Evolutionary conservation across 768 basidiomycete genomes (phyloP).

Genomic region (Hortiboletus flavorubellus): DNA sequence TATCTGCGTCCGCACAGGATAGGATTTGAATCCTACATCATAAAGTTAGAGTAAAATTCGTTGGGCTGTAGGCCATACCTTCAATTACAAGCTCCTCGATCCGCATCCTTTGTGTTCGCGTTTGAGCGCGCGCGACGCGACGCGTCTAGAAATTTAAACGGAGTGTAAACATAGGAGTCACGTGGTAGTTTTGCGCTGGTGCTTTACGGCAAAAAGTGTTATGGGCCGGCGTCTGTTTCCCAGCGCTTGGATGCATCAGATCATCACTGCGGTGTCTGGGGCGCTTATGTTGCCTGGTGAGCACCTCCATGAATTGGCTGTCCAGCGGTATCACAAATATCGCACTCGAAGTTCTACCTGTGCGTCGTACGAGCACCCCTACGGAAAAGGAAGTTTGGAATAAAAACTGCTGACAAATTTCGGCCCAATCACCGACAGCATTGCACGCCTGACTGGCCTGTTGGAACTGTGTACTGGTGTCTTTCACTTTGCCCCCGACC

Average conservation of each 20-base stretch:
- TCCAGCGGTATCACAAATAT: not conserved
- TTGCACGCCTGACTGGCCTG: too few species aligned
- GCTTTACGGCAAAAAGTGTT: not conserved
- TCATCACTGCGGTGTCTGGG: not conserved
- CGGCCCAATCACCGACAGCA: slow-evolving; percentile 3
- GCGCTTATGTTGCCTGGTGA: not conserved
- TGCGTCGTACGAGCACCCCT: not conserved
- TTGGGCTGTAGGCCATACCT: slow-evolving; percentile 40
- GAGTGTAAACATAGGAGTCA: slow-evolving; percentile 21
- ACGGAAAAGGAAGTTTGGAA: slow-evolving; percentile 20
- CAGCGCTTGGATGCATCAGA: slow-evolving; percentile 13
- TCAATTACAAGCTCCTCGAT: slow-evolving; percentile 96
- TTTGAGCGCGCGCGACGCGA: slow-evolving; percentile 28
- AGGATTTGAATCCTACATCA: slow-evolving; percentile 87
- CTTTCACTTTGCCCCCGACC: not conserved
- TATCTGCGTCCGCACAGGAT: slow-evolving; percentile 93
- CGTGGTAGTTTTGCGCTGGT: slow-evolving; percentile 1
- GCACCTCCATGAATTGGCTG: not conserved
- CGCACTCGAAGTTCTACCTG: too few species aligned
- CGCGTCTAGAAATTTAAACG: slow-evolving; percentile 26
- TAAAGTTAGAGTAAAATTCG: not conserved
- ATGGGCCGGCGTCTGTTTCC: slow-evolving; percentile 1
- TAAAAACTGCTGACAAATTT: slow-evolving; percentile 14
- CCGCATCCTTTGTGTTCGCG: slow-evolving; percentile 55
- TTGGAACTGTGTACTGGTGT: too few species aligned